phyloP scores from a whole-genome alignment of 805 yeast species.

The Suhomyces tanzawaensis region DNA sequence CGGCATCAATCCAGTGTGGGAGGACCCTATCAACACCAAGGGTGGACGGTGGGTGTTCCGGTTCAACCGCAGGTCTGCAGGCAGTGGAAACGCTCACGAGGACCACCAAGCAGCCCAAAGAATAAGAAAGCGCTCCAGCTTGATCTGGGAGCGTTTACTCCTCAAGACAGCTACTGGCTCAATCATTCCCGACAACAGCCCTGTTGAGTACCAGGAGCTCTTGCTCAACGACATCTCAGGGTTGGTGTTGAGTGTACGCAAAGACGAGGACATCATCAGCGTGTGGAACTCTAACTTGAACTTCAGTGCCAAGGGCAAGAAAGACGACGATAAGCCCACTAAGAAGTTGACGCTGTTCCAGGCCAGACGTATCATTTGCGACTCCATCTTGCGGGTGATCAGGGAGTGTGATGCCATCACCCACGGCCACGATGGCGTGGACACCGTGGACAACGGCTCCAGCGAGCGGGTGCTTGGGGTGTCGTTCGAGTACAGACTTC shows the following conservation, averaged over 20 bases:
- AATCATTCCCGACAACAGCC: conserved; percentile 37
- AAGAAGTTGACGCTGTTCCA: conserved; percentile 41
- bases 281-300: conserved; percentile 59
- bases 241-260: conserved; percentile 55
- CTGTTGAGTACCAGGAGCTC: conserved; percentile 35
- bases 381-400: conserved; percentile 43
- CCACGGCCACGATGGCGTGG: conserved; percentile 33
- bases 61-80: conserved; percentile 33
- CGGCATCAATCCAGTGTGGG: conserved; percentile 67
- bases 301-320: conserved; percentile 23
- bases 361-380: conserved; percentile 46
- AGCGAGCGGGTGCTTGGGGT: conserved; percentile 46
- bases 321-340: conserved; percentile 21
- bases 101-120: conserved; percentile 18
- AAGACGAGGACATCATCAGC: conserved; percentile 57
- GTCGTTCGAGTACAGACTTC: conserved; percentile 46
- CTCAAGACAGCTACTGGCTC: conserved; percentile 51
- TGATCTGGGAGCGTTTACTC: conserved; percentile 57
- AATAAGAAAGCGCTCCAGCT: conserved; percentile 34
- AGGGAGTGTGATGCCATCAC: conserved; percentile 47
- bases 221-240: conserved; percentile 56
- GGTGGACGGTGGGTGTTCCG: conserved; percentile 67
- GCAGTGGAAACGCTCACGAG: conserved; percentile 8
- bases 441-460: conserved; percentile 32
- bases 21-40: conserved; percentile 55